Percentiles rank a stretch among this genome's conserved stretches.
These are phyloP conservation scores for Brassica rapa DNA, from an alignment of 345 rosid genomes.

Conservation along the genomic window DNA sequence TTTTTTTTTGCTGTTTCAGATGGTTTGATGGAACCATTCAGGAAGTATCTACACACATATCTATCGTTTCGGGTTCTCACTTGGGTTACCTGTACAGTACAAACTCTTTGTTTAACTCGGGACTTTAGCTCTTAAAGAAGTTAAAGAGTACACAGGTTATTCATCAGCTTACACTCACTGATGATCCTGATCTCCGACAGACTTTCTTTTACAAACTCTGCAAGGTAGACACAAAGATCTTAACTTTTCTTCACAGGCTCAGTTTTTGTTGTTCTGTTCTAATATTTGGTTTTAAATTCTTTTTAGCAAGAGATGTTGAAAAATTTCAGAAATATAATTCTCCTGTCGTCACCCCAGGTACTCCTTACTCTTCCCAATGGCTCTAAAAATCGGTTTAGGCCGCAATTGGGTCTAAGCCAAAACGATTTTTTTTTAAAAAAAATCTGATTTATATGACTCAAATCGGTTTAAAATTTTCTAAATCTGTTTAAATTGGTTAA, in stretches of 20 bases:
- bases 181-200: constrained; percentile 76
- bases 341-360: constrained; percentile 96
- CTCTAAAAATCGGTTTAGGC: background rate
- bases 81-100: constrained; percentile 94
- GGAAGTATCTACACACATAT: constrained; percentile 65
- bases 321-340: constrained; percentile 67
- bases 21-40: constrained; percentile 80
- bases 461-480: background rate
- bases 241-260: constrained; percentile 1
- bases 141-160: constrained; percentile 83
- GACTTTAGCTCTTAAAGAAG: constrained; percentile 91
- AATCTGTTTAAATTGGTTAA: background rate
- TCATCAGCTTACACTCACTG: constrained; percentile 97
- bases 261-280: background rate
- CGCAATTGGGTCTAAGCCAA: background rate
- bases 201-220: constrained; percentile 85
- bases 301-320: constrained; percentile 86
- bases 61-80: constrained; percentile 92
- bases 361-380: background rate
- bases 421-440: no score
- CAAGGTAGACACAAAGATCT: constrained; percentile 50
- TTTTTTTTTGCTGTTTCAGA: constrained; percentile 51
- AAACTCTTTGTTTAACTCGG: constrained; percentile 90
- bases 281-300: background rate
- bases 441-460: background rate